Base-by-base conservation (phyloP, 441 rosid genomes). In the Gossypium lobatum region DNA sequence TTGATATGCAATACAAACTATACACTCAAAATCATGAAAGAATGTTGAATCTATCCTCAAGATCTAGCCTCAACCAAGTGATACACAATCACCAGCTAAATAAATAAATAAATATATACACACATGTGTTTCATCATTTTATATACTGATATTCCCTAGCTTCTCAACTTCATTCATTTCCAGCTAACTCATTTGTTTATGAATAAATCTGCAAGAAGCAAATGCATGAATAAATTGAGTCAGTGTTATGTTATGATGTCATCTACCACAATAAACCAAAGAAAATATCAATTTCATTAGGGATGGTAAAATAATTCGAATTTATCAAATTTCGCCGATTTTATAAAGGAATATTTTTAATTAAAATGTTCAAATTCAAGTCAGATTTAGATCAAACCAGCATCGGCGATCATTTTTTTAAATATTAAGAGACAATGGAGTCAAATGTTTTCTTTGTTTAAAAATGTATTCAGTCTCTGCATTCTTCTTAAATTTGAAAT, bases 151-250 rank as follows among this genome's bases (percentile, higher is more conserved):
- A n/a, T 9, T 26, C 9, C 20, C 25, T 10, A 23, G 21, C 70
- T 39, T 23, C 64, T 46, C 61, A 31, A 37, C 80, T 66, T 50
- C 76, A 58, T 42, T 63, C 31, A 58, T 73, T 78, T 65, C 75
- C 59, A 52, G 42, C 7, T 34, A 28, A 64, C 82, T 55, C 77
- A 17, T 66, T 60, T 54, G 61, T 52, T 69, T 13, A 76, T 13
- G 70, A 73, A 75, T 26, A n/a, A 73, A 74, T 76, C 90, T 80
- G 83, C 62, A 48, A 21, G 53, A 25, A 48, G 68, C 2, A 37
- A 73, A 70, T 17, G 53, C 69, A 54, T 17, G 67, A 17, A 37
- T 14, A 17, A 54, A 53, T 70, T 59, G 20, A 20, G 5, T 67
- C 23, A 62, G 76, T 26, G n/a, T 31, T 31, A 5, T 31, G 7